phyloP scores from a whole-genome alignment of 2,329 filamentous ascomycete genomes.

The Aspergillus unguis region DNA sequence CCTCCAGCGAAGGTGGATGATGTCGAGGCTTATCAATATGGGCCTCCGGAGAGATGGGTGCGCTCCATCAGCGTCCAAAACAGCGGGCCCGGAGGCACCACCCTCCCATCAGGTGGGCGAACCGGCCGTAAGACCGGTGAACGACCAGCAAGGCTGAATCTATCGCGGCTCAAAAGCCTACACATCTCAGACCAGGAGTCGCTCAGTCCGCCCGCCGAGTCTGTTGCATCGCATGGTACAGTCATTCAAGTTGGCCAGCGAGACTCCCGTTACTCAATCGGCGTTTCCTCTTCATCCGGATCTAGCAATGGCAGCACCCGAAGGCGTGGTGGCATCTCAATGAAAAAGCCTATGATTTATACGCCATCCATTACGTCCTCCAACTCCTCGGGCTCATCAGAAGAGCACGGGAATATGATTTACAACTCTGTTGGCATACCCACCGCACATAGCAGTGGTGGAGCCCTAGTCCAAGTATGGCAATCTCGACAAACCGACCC shows the following conservation, averaged over 20 bases:
- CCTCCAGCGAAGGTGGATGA: constrained; percentile 52
- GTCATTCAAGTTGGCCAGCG: constrained; percentile 33
- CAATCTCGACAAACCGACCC: constrained; percentile 37
- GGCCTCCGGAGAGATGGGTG: constrained; percentile 54
- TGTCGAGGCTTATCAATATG: constrained; percentile 58
- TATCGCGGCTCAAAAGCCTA: constrained; percentile 24
- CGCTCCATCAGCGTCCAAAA: constrained; percentile 38
- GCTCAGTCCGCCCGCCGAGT: constrained; percentile 27
- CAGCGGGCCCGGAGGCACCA: constrained; percentile 26
- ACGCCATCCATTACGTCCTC: constrained; percentile 34
- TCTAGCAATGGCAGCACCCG: constrained; percentile 22
- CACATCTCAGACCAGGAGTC: constrained; percentile 19
- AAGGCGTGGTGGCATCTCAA: constrained; percentile 19
- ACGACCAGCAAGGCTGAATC: constrained; percentile 18
- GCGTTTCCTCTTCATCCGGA: constrained; percentile 33
- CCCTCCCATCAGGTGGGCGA: constrained; percentile 42
- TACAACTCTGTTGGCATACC: constrained; percentile 27
- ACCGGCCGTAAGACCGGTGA: constrained; percentile 31
- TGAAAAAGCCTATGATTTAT: constrained; percentile 30
- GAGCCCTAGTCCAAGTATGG: constrained; percentile 35
- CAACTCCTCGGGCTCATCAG: constrained; percentile 24
- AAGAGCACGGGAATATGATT: constrained; percentile 14
- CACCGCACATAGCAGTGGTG: constrained; percentile 28
- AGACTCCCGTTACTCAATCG: constrained; percentile 29
- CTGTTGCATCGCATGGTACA: constrained; percentile 34